Evolutionary conservation across 805 yeast genomes (phyloP).

Genomic region (Candida verbasci): DNA sequence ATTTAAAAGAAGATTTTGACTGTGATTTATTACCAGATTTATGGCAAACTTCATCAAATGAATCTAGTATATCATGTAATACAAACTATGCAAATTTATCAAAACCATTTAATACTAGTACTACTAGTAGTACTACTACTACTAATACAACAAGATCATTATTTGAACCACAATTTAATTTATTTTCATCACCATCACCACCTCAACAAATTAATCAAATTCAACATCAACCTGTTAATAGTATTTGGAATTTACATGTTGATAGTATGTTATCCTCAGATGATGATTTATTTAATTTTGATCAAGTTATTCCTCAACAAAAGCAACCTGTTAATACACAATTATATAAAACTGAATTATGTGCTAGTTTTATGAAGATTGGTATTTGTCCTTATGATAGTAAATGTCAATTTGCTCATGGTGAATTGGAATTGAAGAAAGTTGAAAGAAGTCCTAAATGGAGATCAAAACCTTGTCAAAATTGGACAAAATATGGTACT

Average conservation of each 20-base stretch:
- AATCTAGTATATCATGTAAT: slow-evolving; percentile 4
- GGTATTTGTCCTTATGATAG: slow-evolving; percentile 79
- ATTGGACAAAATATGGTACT: slow-evolving; percentile 76
- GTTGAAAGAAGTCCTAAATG: slow-evolving; percentile 77
- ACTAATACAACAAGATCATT: background rate
- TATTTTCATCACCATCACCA: background rate
- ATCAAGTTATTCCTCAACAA: slow-evolving; percentile 4
- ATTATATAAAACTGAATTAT: slow-evolving; percentile 85
- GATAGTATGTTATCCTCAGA: background rate
- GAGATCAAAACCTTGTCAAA: slow-evolving; percentile 87
- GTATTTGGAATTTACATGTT: background rate
- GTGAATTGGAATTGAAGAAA: slow-evolving; percentile 66
- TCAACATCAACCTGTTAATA: slow-evolving; percentile 9
- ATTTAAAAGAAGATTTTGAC: slow-evolving; percentile 11
- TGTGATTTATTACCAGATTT: slow-evolving; percentile 15
- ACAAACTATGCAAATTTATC: background rate
- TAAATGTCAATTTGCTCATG: slow-evolving; percentile 95
- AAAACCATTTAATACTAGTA: background rate
- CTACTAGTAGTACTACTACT: background rate
- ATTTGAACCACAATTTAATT: background rate
- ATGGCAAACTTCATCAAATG: slow-evolving; percentile 14
- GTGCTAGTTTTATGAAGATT: slow-evolving; percentile 68
- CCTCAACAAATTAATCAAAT: background rate
- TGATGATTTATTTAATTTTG: slow-evolving; percentile 12
- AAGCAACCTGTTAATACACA: slow-evolving; percentile 47